Base-by-base conservation (phyloP, 2,329 filamentous ascomycete genomes). In the Curvularia hawaiiensis region DNA sequence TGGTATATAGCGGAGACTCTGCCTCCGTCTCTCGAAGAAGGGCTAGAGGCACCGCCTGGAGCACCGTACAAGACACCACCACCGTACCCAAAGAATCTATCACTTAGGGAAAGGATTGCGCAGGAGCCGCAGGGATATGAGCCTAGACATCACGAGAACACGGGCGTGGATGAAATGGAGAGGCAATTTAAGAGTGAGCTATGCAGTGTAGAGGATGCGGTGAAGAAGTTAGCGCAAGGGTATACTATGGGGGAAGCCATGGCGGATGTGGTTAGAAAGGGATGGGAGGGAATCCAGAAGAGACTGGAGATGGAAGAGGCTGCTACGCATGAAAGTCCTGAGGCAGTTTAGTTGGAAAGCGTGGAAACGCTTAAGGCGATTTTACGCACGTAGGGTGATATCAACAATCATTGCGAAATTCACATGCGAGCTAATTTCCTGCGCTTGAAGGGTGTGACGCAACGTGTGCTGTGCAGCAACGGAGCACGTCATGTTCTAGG, bases 1-100 rank as follows among this genome's bases (percentile, higher is more conserved):
- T 82, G 79, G 80, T 81, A 80, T 60, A 72, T 79, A 33, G 77
- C 78, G 3, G 80, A 82, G 60, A 81, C 79, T 0, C 65, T 82
- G 4, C 77, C 79, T 1, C 78, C 77, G 2, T 62, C 64, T 8
- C 52, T 76, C 4, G 75, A 78, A 54, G 58, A 52, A 16, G 66
- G 64, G 28, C 59, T 72, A 1, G 63, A 65, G 22, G 65, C 65
- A 3, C 53, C 66, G 30, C 54, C 59, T 2, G 65, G 63, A 30
- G 65, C 65, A 3, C 59, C 69, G 16, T 80, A 80, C 50, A 73
- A 70, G 46, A 59, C 70, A 4, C 79, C 80, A 1, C 72, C 74
- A 0, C 53, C 72, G 0, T 82, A 72, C 59, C 77, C 78, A 0
- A 38, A 41, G 1, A 58, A 65, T 9, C 54, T 79, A 56, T 77